Conservation (phyloP, 495 filamentous ascomycete genomes). For the Xylaria longipes region DNA sequence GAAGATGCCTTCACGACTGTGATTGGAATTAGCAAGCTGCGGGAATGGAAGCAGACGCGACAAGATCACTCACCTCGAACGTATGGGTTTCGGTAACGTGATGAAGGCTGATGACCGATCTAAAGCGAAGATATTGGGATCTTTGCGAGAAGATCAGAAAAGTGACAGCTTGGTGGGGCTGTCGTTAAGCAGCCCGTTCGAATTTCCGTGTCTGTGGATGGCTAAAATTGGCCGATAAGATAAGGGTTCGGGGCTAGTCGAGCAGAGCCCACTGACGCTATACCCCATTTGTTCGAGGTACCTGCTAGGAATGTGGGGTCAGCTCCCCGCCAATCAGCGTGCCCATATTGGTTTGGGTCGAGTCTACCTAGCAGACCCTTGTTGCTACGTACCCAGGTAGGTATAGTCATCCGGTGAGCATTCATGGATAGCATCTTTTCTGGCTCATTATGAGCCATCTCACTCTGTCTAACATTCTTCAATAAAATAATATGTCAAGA, state of each 20-base stretch:
- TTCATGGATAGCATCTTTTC: constrained; percentile 1
- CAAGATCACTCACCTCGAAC: constrained; percentile 23
- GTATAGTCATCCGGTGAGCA: constrained; percentile 24
- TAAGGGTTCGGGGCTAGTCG: constrained; percentile 16
- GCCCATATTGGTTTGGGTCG: neutral
- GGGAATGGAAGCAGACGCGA: constrained; percentile 64
- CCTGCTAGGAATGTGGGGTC: neutral
- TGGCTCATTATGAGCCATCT: constrained; percentile 23
- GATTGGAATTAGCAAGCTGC: constrained; percentile 74
- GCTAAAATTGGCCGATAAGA: constrained; percentile 26
- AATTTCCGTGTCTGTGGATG: constrained; percentile 26
- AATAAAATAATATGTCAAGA: neutral
- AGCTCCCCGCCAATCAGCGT: neutral
- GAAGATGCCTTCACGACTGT: constrained; percentile 66
- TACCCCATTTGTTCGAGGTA: neutral
- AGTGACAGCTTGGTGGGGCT: constrained; percentile 22
- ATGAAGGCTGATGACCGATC: constrained; percentile 25
- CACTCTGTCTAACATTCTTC: neutral
- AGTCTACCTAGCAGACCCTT: neutral
- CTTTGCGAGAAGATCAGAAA: constrained; percentile 13
- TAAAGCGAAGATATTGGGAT: constrained; percentile 11
- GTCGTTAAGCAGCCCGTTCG: constrained; percentile 18
- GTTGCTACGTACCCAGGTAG: neutral
- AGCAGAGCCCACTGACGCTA: neutral
- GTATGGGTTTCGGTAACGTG: constrained; percentile 39